Base-by-base conservation (phyloP, 2,329 filamentous ascomycete species). In the Lecanoromycetidae sp. region DNA sequence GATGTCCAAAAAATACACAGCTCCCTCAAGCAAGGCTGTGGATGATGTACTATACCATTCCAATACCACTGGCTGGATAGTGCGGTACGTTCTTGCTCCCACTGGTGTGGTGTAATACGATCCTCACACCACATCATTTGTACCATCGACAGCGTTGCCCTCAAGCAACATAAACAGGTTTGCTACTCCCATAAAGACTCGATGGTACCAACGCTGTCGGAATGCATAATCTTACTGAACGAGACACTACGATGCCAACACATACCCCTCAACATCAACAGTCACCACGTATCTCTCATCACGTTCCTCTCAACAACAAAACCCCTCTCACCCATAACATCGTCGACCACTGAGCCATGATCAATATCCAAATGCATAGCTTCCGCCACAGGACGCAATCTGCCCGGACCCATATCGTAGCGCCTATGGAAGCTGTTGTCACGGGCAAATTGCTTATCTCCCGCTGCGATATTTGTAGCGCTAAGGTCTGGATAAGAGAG, bases 181-280 rank as follows among this genome's bases (percentile, higher is more conserved):
- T 29, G 20, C 27, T 43, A 25, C 46, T 48, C 8, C 32, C 46
- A 33, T 34, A 41, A 17, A 48, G 44, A 6, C 32, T 17, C 9
- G 46, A 15, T 23, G 46, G 30, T 7, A 48, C 32, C 9, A 22
- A 13, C 8, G 15, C 30, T 8, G 29, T 19, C 8, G 36, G 40
- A n/a, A n/a, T n/a, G n/a, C 23, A 39, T 40, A n/a, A 47, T 35
- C 19, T 35, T 13, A 1, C 47, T 3, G 7, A 49, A 33, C 8
- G 12, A 2, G 13, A 44, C 41, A 26, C 47, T 44, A 10, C 49
- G 48, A 30, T 50, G 39, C 52, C 52, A 54, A 17, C 49, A 53
- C 41, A 52, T 48, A 10, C 38, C 52, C 9, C 45, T 35, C 15
- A 54, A 54, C 1, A 52, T 46, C 50, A 54, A 17, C 10, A 47